Evolutionary conservation across 805 yeast species (phyloP), one percentile per base, ranked within the genome.

Genomic region (Yamadazyma laniorum): DNA sequence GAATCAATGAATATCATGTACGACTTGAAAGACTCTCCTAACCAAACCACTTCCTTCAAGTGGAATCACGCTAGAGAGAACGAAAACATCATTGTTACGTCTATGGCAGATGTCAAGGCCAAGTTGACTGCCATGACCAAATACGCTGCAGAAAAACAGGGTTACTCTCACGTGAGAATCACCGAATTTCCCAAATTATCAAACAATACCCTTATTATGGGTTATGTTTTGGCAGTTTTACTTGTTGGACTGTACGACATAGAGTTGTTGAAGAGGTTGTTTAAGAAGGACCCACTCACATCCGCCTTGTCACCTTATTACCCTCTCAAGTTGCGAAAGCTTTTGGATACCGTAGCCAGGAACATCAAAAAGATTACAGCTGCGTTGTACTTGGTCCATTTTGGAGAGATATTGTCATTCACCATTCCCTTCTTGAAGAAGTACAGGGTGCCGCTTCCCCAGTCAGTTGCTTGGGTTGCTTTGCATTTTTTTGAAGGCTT

Each of bases 111-210:
- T 37, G 34, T 64, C 41, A 66, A 63, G 52, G 52, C 46, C 5
- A 73, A 74, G 46, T 65, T 88, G 33, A 78, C 81, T 13, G 68
- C 72, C 15, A 84, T 89, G 95, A 93, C 95, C 23, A 75, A 77
- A 51, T 71, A 69, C 27, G 78, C 91, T 2, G 95, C 96, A 3
- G 60, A 52, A 3, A 74, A 76, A 40, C 77, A 77, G 18, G 82
- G 82, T 3, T 74, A 61, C 46, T 75, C 89, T 2, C 80, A 78
- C 41, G 56, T 68, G 38, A 78, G 71, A 48, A 59, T 85, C 40
- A 35, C 34, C 4, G 65, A 65, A 26, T 71, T 67, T 28, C 70
- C 71, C 27, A 39, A 58, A 8, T 59, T 64, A 34, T 87, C 89
- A 2, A 13, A 18, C 6, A 26, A 27, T 16, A 29, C 50, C 1